Evolutionary conservation across 768 basidiomycete genomes (phyloP).

Genomic region (Lactarius vividus): DNA sequence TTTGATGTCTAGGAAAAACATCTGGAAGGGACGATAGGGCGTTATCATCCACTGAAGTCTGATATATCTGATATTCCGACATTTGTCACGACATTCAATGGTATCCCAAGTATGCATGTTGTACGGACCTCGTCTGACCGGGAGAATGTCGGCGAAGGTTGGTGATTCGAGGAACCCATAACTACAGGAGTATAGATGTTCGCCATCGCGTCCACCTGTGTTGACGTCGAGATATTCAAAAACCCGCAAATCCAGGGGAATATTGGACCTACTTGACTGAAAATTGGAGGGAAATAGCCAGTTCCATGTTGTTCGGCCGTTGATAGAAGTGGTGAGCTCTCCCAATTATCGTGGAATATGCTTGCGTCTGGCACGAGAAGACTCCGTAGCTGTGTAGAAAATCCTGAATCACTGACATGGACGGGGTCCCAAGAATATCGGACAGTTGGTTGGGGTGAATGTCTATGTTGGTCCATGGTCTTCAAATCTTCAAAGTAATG

Average conservation of each 20-base stretch:
- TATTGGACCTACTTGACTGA: neutral
- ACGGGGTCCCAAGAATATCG: neutral
- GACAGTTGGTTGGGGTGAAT: neutral
- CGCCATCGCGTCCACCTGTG: too few relatives aligned
- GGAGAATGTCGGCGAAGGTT: neutral
- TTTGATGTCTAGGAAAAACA: neutral
- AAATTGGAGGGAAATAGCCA: neutral
- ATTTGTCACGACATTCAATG: neutral
- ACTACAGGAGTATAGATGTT: neutral
- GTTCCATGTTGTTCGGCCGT: neutral
- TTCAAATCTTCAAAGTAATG: neutral
- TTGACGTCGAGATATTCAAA: too few relatives aligned
- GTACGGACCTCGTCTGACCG: neutral
- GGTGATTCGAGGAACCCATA: neutral
- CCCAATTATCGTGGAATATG: neutral
- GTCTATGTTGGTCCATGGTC: neutral
- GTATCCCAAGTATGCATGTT: neutral
- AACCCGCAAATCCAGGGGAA: too few relatives aligned
- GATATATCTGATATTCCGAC: neutral
- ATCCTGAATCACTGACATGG: neutral
- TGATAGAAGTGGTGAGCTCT: neutral
- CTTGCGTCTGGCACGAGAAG: neutral
- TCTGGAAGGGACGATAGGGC: neutral
- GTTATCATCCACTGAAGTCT: neutral
- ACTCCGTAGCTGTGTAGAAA: neutral